Base-by-base conservation (phyloP, 768 basidiomycete genomes). In the Sarcomyxa edulis region DNA sequence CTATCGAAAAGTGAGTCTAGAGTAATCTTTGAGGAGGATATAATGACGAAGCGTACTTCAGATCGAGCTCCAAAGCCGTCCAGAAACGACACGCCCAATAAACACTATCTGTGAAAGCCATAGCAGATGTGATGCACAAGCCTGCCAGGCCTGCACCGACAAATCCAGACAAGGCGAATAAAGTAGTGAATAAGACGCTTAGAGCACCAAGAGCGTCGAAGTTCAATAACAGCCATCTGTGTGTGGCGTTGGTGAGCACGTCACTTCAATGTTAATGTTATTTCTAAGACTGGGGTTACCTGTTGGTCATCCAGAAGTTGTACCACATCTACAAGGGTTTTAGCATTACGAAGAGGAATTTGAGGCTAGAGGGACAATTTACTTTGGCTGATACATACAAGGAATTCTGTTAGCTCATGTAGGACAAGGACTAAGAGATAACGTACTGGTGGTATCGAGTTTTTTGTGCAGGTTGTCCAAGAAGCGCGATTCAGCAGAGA, bases 261-360 rank as follows among this genome's bases (percentile, higher is more conserved):
- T n/a, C n/a, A n/a, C n/a, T n/a, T n/a, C n/a, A n/a, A n/a, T n/a
- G n/a, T n/a, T n/a, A n/a, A n/a, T n/a, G n/a, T n/a, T n/a, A n/a
- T n/a, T n/a, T n/a, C n/a, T n/a, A n/a, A n/a, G n/a, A n/a, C n/a
- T n/a, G n/a, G n/a, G n/a, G n/a, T n/a, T n/a, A n/a, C n/a, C n/a
- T n/a, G 48, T 88, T 91, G 6, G 78, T 81, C 88, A 92, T 90
- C 90, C 90, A 91, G 59, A 85, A 85, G 10, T 65, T 73, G 53
- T 89, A 87, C 83, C 81, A 87, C 84, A 87, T 84, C 81, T 80
- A 43, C 26, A 35, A 32, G 39, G 16, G 2, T n/a, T n/a, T n/a
- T n/a, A n/a, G n/a, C n/a, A n/a, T n/a, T n/a, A n/a, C n/a, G n/a
- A n/a, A n/a, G n/a, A n/a, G n/a, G n/a, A n/a, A n/a, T n/a, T n/a